Evolutionary conservation across 495 filamentous ascomycete species (phyloP).

Genomic region (Aspergillus conjunctus): DNA sequence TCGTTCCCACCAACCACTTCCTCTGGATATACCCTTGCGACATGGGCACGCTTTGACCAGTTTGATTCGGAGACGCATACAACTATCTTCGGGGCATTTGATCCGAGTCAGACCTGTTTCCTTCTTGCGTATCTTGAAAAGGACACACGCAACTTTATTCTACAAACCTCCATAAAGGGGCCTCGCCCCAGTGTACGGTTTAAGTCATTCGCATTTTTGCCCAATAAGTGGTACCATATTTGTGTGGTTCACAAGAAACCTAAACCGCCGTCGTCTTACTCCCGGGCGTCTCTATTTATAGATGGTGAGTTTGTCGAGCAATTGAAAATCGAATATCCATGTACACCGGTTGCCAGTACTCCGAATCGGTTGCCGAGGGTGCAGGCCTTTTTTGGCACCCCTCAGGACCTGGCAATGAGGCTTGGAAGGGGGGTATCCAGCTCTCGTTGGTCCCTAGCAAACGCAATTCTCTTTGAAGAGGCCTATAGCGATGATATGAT

Average conservation of each 20-base stretch:
- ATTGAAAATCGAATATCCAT: constrained; percentile 84
- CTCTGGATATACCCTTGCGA: constrained; percentile 83
- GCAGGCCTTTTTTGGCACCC: constrained; percentile 92
- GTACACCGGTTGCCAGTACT: constrained; percentile 55
- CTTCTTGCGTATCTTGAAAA: constrained; percentile 91
- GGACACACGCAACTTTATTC: constrained; percentile 91
- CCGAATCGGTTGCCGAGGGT: constrained; percentile 63
- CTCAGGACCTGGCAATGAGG: constrained; percentile 81
- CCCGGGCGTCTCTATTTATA: constrained; percentile 86
- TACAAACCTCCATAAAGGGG: constrained; percentile 92
- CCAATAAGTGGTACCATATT: constrained; percentile 87
- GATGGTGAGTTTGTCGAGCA: constrained; percentile 94
- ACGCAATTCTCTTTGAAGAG: constrained; percentile 85
- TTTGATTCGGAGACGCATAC: constrained; percentile 88
- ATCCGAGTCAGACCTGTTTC: constrained; percentile 90
- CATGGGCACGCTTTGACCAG: constrained; percentile 83
- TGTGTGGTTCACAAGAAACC: constrained; percentile 79
- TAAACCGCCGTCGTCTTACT: constrained; percentile 68
- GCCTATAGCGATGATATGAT: constrained; percentile 89
- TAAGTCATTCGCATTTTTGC: constrained; percentile 74
- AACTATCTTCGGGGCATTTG: constrained; percentile 94
- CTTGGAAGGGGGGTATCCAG: constrained; percentile 73
- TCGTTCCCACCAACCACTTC: constrained; percentile 77
- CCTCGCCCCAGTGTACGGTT: constrained; percentile 88
- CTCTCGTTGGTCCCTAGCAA: constrained; percentile 85